phyloP scores from a whole-genome alignment of 768 basidiomycete species.

The Tephrocybe sp. region DNA sequence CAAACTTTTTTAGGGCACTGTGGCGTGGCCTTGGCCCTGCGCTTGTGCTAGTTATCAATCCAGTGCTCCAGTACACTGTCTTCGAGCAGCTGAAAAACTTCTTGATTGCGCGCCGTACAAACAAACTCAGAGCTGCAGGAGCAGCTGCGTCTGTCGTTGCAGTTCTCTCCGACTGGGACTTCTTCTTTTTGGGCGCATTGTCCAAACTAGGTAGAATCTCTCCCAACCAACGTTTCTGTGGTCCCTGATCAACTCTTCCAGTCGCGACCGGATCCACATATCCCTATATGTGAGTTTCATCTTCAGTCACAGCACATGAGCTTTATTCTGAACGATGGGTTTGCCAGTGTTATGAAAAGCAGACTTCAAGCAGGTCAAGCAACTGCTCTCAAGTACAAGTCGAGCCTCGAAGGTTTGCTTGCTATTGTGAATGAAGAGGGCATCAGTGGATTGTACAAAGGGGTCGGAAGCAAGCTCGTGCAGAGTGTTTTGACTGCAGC shows the following conservation, averaged over 20 bases:
- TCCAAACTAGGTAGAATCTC: slow-evolving; percentile 77
- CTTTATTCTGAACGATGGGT: neutral
- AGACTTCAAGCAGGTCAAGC: slow-evolving; percentile 76
- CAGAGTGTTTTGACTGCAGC: slow-evolving; percentile 94
- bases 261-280: slow-evolving; percentile 51
- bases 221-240: neutral
- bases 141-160: slow-evolving; percentile 43
- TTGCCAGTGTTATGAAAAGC: slow-evolving; percentile 67
- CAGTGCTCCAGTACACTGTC: slow-evolving; percentile 90
- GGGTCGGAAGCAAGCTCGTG: slow-evolving; percentile 82
- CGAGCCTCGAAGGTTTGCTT: slow-evolving; percentile 73
- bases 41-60: slow-evolving; percentile 91
- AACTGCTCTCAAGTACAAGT: slow-evolving; percentile 68
- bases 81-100: slow-evolving; percentile 95
- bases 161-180: slow-evolving; percentile 79
- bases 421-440: slow-evolving; percentile 82
- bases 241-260: slow-evolving; percentile 16
- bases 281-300: slow-evolving; percentile 43
- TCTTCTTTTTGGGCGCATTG: slow-evolving; percentile 92
- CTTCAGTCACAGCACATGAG: neutral
- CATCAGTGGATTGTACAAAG: slow-evolving; percentile 81
- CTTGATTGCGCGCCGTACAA: slow-evolving; percentile 63
- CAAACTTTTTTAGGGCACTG: slow-evolving; percentile 54
- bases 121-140: slow-evolving; percentile 48
- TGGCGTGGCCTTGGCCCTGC: slow-evolving; percentile 95